Percentiles rank a stretch among this genome's conserved stretches.
Evolutionary conservation across 1,139 yeast species (phyloP).

Genomic region (Kluyveromyces marxianus): DNA sequence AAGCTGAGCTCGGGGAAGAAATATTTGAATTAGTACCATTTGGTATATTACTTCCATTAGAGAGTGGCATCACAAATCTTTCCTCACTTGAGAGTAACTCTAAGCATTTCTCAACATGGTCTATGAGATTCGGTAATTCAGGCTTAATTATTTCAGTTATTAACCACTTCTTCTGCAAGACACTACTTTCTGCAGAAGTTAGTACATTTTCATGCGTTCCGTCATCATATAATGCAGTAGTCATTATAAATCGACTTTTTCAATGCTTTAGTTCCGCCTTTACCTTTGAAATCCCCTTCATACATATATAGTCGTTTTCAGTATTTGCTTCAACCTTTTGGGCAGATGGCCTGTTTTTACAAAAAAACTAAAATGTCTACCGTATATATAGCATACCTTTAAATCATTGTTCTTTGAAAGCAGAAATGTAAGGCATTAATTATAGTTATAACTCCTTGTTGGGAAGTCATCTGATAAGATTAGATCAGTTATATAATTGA

Average conservation of each 20-base stretch:
- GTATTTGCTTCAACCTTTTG: no score
- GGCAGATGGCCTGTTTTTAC: no score
- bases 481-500: no score
- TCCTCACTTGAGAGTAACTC: conserved; percentile 28
- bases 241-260: conserved; percentile 14
- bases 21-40: conserved; percentile 8
- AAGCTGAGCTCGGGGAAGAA: no score
- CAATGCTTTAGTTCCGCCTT: neutral
- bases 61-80: conserved; percentile 29
- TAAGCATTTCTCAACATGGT: conserved; percentile 31
- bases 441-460: no score
- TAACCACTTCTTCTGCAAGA: conserved; percentile 25
- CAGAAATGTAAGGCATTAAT: no score
- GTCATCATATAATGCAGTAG: conserved; percentile 25
- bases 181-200: neutral
- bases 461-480: no score
- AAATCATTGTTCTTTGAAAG: no score
- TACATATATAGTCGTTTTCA: no score
- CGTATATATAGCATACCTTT: no score
- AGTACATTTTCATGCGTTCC: conserved; percentile 8
- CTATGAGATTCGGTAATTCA: conserved; percentile 32
- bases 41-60: conserved; percentile 16
- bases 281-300: no score
- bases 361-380: no score
- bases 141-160: conserved; percentile 32